These are phyloP conservation scores for Emergomyces orientalis DNA, from an alignment of 2,329 filamentous ascomycete genomes.

Conservation along the genomic window DNA sequence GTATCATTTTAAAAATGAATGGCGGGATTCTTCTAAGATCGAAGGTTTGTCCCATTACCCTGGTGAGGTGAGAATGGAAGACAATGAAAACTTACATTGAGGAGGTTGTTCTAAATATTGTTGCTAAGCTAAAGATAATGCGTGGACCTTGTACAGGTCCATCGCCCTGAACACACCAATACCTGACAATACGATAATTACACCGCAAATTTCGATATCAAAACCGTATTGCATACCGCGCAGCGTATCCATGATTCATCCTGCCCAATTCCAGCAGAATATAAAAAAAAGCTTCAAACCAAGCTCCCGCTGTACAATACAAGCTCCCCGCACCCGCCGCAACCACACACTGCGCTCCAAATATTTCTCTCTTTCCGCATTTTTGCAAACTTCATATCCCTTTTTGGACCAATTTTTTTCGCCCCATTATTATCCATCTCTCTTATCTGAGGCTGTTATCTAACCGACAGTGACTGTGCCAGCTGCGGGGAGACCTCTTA, in stretches of 20 bases:
- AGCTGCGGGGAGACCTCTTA: background rate
- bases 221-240: background rate
- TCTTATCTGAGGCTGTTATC: too few relatives aligned
- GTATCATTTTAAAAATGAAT: background rate
- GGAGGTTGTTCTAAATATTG: background rate
- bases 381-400: background rate
- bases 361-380: background rate
- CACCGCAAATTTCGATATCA: background rate
- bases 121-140: background rate
- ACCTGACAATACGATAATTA: background rate
- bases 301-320: background rate
- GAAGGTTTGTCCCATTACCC: background rate
- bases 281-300: constrained; percentile 6
- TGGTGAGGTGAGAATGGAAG: background rate
- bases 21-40: background rate
- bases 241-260: background rate
- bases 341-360: background rate
- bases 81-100: too few relatives aligned
- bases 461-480: background rate
- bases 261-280: background rate
- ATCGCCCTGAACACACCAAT: background rate
- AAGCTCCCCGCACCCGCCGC: background rate
- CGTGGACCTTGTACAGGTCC: background rate
- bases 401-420: background rate
- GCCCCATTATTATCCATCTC: background rate